Conservation (phyloP, 2,329 filamentous ascomycete species). For the Alternaria conjuncta region DNA sequence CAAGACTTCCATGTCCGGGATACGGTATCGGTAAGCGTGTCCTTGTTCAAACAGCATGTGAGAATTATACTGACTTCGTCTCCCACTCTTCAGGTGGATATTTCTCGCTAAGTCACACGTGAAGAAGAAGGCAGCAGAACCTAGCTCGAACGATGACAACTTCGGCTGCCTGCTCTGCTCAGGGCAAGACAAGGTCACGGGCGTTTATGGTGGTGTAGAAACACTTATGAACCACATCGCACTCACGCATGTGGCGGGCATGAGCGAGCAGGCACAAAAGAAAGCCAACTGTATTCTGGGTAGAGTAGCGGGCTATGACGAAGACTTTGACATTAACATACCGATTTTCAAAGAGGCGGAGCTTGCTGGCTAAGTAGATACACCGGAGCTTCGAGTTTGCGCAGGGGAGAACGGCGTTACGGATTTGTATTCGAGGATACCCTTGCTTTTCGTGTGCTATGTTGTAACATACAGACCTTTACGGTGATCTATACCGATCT, state of each 20-base stretch:
- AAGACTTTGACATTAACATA: slow-evolving; percentile 50
- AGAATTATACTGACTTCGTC: not conserved
- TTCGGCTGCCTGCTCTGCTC: slow-evolving; percentile 49
- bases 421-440: not conserved
- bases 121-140: slow-evolving; percentile 20
- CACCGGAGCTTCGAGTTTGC: accelerated
- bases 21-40: slow-evolving; percentile 33
- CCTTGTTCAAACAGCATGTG: not conserved
- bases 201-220: slow-evolving; percentile 47
- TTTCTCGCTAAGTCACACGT: slow-evolving; percentile 49
- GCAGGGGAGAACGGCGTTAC: not conserved
- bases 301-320: slow-evolving; percentile 35
- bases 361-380: not conserved
- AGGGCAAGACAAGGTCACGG: slow-evolving; percentile 38
- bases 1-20: slow-evolving; percentile 28
- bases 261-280: slow-evolving; percentile 34
- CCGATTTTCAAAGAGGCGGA: slow-evolving; percentile 27
- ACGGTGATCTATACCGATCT: not conserved
- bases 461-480: not conserved
- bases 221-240: slow-evolving; percentile 50
- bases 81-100: slow-evolving; percentile 27
- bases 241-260: slow-evolving; percentile 41
- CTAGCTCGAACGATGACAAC: slow-evolving; percentile 23
- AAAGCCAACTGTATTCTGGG: slow-evolving; percentile 48
- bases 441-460: not conserved